Percentiles rank a stretch among this genome's conserved stretches.
Conservation (phyloP, 2,329 filamentous ascomycete genomes). For the Myriosclerotinia scirpicola region DNA sequence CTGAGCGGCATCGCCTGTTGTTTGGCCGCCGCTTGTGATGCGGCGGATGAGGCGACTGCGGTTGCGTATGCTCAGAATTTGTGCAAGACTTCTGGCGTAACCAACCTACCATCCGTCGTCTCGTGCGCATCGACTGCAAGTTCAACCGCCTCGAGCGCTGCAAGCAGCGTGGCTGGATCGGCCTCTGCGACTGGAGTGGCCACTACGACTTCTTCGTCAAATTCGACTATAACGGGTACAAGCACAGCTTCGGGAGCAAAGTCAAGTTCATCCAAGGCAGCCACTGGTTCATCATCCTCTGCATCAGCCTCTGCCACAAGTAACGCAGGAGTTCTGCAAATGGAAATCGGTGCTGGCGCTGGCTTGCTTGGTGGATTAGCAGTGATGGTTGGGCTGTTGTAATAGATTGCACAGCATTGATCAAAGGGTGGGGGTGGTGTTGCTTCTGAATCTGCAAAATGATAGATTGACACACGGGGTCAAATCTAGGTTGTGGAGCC, state of each 20-base stretch:
- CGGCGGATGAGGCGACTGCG: slow-evolving; percentile 43
- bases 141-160: slow-evolving; percentile 16
- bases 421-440: background rate
- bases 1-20: slow-evolving; percentile 52
- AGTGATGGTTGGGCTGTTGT: slow-evolving; percentile 32
- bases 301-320: slow-evolving; percentile 27
- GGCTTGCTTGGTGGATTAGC: slow-evolving; percentile 35
- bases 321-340: slow-evolving; percentile 28
- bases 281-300: slow-evolving; percentile 14
- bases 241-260: background rate
- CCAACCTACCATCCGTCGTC: slow-evolving; percentile 33
- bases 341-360: slow-evolving; percentile 32
- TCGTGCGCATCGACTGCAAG: slow-evolving; percentile 26
- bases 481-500: slow-evolving; percentile 11
- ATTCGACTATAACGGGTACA: background rate
- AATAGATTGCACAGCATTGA: slow-evolving; percentile 20
- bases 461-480: slow-evolving; percentile 3
- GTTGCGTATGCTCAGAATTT: slow-evolving; percentile 41
- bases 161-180: background rate
- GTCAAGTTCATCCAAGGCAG: background rate
- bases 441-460: slow-evolving; percentile 1
- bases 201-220: slow-evolving; percentile 3
- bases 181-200: background rate
- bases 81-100: slow-evolving; percentile 42
- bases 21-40: slow-evolving; percentile 46